A percentile compares a stretch with the other conserved stretches of the same genome.
Conservation (phyloP, 306 rosid genomes). For the Chamaecrista fasciculata region DNA sequence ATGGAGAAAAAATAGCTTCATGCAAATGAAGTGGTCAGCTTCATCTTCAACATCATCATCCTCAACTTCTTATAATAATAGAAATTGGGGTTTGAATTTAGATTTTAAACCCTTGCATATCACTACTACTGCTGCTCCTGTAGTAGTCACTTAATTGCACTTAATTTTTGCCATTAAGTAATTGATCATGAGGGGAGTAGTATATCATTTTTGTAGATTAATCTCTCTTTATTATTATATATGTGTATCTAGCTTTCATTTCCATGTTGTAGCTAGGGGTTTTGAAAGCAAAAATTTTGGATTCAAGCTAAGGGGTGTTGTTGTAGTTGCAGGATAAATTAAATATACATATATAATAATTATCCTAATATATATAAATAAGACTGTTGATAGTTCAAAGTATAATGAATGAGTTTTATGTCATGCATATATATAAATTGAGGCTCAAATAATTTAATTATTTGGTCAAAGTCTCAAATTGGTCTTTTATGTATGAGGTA, state of each 20-base stretch:
- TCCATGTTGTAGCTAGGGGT: background rate
- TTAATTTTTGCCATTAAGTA: no score
- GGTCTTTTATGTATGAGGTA: no score
- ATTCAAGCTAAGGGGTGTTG: background rate
- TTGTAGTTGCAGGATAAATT: background rate
- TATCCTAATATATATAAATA: no score
- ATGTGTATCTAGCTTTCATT: background rate
- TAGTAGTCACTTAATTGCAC: slow-evolving; percentile 39
- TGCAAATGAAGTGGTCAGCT: slow-evolving; percentile 71
- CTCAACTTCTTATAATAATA: no score
- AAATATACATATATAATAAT: no score
- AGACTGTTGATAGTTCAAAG: no score
- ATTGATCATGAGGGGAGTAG: background rate
- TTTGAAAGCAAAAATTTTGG: background rate
- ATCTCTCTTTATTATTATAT: background rate
- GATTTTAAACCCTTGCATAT: no score
- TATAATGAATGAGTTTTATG: background rate
- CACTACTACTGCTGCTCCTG: no score
- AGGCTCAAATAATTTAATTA: background rate
- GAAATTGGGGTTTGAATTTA: no score
- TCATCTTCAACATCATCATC: no score
- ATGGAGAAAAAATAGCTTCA: slow-evolving; percentile 56
- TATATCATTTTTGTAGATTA: background rate
- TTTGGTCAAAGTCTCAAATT: no score
- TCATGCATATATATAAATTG: background rate